These are phyloP conservation scores for Fusarium citri DNA, from an alignment of 2,329 filamentous ascomycete species.

Conservation along the genomic window DNA sequence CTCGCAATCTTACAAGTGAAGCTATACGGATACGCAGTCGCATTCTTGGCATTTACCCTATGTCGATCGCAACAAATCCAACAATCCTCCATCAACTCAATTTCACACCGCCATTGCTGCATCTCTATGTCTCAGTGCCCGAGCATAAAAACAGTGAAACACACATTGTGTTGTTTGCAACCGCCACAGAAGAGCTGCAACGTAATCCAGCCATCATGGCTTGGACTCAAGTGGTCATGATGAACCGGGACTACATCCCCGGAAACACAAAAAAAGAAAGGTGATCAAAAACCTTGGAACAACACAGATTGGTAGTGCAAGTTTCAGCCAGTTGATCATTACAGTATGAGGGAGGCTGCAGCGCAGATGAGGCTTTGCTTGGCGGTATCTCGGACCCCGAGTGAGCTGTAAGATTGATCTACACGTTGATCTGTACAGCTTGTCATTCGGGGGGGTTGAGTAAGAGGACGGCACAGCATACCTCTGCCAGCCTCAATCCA, in stretches of 20 bases:
- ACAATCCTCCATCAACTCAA: neutral
- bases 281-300: neutral
- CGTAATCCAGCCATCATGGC: neutral
- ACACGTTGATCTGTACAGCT: conserved; percentile 41
- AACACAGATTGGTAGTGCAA: neutral
- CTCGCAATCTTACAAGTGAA: conserved; percentile 14
- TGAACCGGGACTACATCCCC: neutral
- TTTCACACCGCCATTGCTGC: conserved; percentile 1
- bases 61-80: conserved; percentile 15
- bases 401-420: conserved; percentile 31
- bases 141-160: conserved; percentile 5
- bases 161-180: conserved; percentile 1
- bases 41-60: conserved; percentile 1
- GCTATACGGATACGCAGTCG: conserved; percentile 2
- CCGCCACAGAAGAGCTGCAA: neutral
- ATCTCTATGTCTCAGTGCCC: neutral
- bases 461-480: neutral
- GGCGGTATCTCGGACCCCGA: conserved; percentile 23
- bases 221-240: neutral
- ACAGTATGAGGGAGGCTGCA: neutral
- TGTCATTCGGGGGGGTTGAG: neutral
- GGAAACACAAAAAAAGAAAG: conserved; percentile 4
- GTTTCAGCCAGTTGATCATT: neutral
- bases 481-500: neutral
- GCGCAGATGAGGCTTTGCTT: conserved; percentile 27